A percentile compares a stretch with the other conserved stretches of the same genome.
These are phyloP conservation scores for Ascoidea asiatica DNA, from an alignment of 805 yeast genomes.

Conservation along the genomic window DNA sequence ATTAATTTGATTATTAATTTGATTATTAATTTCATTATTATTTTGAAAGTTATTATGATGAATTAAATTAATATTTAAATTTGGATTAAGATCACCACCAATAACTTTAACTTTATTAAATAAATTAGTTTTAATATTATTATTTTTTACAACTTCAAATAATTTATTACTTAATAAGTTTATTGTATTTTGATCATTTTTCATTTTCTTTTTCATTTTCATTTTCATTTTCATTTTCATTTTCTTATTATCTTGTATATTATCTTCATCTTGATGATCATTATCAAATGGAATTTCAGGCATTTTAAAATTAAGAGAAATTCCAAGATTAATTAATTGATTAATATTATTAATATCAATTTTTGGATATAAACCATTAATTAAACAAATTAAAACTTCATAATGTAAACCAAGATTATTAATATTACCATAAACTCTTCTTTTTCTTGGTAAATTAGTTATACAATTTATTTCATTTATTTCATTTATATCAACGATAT, in stretches of 20 bases:
- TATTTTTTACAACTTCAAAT: not conserved
- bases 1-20: too few relatives aligned
- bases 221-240: too few relatives aligned
- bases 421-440: not conserved
- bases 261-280: too few relatives aligned
- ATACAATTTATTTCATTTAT: conserved; percentile 5
- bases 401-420: conserved; percentile 5
- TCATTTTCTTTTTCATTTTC: too few relatives aligned
- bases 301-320: conserved; percentile 2
- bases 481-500: too few relatives aligned
- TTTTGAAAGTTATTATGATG: not conserved
- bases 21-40: not conserved
- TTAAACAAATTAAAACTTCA: conserved; percentile 2
- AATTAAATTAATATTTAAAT: too few relatives aligned
- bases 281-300: not conserved
- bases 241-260: too few relatives aligned
- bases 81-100: not conserved
- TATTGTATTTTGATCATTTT: not conserved
- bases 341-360: conserved; percentile 2
- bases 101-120: not conserved
- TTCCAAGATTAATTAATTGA: conserved; percentile 1
- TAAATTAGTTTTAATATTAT: not conserved
- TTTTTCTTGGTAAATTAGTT: conserved; percentile 7
- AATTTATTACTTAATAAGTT: not conserved
- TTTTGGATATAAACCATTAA: conserved; percentile 5